Evolutionary conservation across 2,329 filamentous ascomycete species (phyloP).

Genomic region (Magnaporthales sp.): DNA sequence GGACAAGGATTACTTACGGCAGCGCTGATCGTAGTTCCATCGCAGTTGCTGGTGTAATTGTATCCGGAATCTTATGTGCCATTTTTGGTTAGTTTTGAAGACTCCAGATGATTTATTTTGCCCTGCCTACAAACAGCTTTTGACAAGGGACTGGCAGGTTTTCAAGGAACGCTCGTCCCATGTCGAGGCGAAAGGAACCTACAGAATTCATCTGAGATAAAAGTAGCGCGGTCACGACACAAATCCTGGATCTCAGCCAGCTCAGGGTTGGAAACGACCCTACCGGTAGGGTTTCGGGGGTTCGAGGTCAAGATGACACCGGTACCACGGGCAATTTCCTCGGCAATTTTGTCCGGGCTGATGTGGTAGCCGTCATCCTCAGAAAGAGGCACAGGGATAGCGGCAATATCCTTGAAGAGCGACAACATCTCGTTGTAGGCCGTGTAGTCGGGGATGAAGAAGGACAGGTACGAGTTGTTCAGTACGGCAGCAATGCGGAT

Average conservation of each 20-base stretch:
- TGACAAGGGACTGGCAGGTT: too few species aligned
- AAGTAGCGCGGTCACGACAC: constrained; percentile 79
- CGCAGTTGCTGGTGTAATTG: constrained; percentile 90
- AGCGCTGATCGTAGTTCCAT: constrained; percentile 80
- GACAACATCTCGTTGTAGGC: constrained; percentile 97
- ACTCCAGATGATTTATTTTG: background rate
- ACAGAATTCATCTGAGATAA: constrained; percentile 93
- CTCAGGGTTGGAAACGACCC: constrained; percentile 77
- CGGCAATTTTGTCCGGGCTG: constrained; percentile 83
- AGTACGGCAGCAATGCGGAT: constrained; percentile 92
- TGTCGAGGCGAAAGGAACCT: background rate
- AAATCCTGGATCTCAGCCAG: constrained; percentile 87
- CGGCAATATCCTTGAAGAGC: constrained; percentile 89
- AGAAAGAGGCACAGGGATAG: constrained; percentile 76
- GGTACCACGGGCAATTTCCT: constrained; percentile 79
- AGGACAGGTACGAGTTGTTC: constrained; percentile 84
- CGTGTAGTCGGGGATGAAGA: constrained; percentile 93
- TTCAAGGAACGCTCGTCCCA: too few species aligned
- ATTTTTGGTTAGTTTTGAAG: background rate
- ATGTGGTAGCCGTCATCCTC: constrained; percentile 88
- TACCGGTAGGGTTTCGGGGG: constrained; percentile 87
- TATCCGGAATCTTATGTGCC: constrained; percentile 60
- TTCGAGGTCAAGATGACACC: constrained; percentile 91
- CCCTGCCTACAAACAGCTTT: background rate
- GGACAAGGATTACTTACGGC: constrained; percentile 33